Conservation (phyloP, 2,329 filamentous ascomycete species). For the Colletotrichum destructivum region DNA sequence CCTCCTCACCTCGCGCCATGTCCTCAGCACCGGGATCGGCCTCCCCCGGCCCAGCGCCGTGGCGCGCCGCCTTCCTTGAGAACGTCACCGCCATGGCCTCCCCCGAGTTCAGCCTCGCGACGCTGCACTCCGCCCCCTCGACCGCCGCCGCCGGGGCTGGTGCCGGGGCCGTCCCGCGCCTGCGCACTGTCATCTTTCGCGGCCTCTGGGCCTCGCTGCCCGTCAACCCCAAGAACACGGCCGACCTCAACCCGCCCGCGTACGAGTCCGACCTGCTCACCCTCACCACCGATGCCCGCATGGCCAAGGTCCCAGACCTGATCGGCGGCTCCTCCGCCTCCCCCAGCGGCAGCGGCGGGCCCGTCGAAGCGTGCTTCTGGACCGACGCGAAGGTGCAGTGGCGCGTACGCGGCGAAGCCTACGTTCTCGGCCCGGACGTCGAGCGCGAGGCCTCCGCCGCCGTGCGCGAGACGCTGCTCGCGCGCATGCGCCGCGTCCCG, state of each 20-base stretch:
- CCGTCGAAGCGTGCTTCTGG: slow-evolving; percentile 91
- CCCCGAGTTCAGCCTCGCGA: slow-evolving; percentile 67
- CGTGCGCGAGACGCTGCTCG: slow-evolving; percentile 72
- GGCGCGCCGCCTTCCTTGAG: slow-evolving; percentile 67
- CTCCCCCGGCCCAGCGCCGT: slow-evolving; percentile 60
- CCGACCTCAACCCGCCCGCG: slow-evolving; percentile 76
- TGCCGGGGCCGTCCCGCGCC: slow-evolving; percentile 58
- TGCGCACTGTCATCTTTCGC: slow-evolving; percentile 86
- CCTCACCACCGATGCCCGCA: slow-evolving; percentile 90
- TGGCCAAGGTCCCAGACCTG: slow-evolving; percentile 86
- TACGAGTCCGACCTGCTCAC: slow-evolving; percentile 85
- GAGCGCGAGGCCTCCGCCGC: slow-evolving; percentile 59
- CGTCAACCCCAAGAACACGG: slow-evolving; percentile 79
- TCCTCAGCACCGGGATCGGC: slow-evolving; percentile 42
- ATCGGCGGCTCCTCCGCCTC: slow-evolving; percentile 54
- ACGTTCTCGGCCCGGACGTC: slow-evolving; percentile 80
- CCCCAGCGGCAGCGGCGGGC: slow-evolving; percentile 72
- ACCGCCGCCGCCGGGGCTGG: neutral
- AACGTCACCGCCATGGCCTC: slow-evolving; percentile 63
- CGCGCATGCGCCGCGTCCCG: slow-evolving; percentile 71
- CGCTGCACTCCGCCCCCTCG: slow-evolving; percentile 57
- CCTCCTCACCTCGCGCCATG: slow-evolving; percentile 44
- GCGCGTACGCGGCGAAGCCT: slow-evolving; percentile 84
- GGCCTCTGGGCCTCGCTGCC: slow-evolving; percentile 86
- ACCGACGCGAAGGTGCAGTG: slow-evolving; percentile 82